Base-by-base conservation (phyloP, 352 stramenopile genomes). In the Globisporangium emineosum region DNA sequence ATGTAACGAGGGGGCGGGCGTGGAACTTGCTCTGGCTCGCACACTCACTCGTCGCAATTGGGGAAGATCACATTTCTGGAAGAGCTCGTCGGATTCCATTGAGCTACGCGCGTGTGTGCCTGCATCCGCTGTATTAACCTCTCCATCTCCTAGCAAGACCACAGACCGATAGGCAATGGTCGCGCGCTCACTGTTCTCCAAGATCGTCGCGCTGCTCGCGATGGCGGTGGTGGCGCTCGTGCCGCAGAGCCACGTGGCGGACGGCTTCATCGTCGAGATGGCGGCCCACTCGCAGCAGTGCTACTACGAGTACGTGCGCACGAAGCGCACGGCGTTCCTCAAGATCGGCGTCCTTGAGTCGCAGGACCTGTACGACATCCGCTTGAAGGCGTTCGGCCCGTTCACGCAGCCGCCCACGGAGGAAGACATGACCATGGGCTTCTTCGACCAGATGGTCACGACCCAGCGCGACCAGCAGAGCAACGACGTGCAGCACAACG, bases 271-370 rank as follows among this genome's bases (percentile, higher is more conserved):
- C 23, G 65, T 91, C 10, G 70, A 81, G 55, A 66, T 93, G 37
- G 70, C 78, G 19, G 78, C 67, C 6, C 58, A 67, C 33, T 73
- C 75, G 54, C 74, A 89, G 65, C 79, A 92, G 69, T 94, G 86
- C 57, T 94, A 89, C 71, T 88, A 85, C 53, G 86, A 94, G 71
- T 92, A 94, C 60, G 84, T 94, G 61, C 83, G 83, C 63, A 90
- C 80, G 56, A 93, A 93, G 71, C 81, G 86, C 66, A 94, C 83
- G 59, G 86, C 86, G n/a, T 94, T 79, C 70, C 78, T 94, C 61
- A 86, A 85, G 64, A 86, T 93, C 60, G 78, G 80, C 29, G 86
- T 94, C 32, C 67, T 94, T 57, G 79, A 92, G 37, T 89, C 83
- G 43, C 68, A 74, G 32, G 80, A 89, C 40, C 49, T 65, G 45